Base-by-base conservation (phyloP, 139 green algal species). In the Tetradesmus obliquus region DNA sequence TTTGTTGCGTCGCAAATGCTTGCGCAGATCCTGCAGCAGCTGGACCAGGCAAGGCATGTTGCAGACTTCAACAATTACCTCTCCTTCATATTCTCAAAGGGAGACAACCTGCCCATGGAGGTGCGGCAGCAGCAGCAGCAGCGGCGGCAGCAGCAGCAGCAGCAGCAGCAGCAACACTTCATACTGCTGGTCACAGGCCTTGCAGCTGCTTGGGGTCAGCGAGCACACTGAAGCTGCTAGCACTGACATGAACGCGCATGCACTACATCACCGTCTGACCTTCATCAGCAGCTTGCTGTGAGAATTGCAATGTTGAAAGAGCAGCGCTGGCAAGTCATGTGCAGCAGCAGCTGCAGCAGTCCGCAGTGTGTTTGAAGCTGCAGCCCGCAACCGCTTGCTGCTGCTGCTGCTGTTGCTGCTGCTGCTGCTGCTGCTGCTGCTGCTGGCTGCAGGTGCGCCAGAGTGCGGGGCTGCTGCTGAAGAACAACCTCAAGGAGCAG, bases 41-140 rank as follows among this genome's bases (percentile, higher is more conserved):
- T 99, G 8, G 93, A 99, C 45, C 89, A 95, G 55, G 98, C 95
- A 90, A 95, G 89, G 53, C 79, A 90, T 13, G 95, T 96, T 55
- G 97, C 98, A 2, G 98, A 99, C 91, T 99, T 99, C 94, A 98
- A 97, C 92, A 98, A 98, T 88, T 99, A 99, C 92, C 93, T 99
- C 1, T 96, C 97, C 1, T 98, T 95, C 91, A 97, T 99, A 22
- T 96, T 99, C 51, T 95, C 95, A 1, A 92, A 93, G 10, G 96
- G 93, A 0, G 94, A 97, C 79, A 94, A 94, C 45, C 91, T 98
- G 8, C 89, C 95, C 4, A 84, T 96, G 0, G 97, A 98, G 95
- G 96, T 97, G 84, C n/a, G 86, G 60, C 84, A 55, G 58, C 6
- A 22, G 32, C 24, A n/a, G 15, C 55, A 87, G n/a, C 82, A 82